Base-by-base conservation (phyloP, 495 filamentous ascomycete species). In the Talaromyces stipitatus region DNA sequence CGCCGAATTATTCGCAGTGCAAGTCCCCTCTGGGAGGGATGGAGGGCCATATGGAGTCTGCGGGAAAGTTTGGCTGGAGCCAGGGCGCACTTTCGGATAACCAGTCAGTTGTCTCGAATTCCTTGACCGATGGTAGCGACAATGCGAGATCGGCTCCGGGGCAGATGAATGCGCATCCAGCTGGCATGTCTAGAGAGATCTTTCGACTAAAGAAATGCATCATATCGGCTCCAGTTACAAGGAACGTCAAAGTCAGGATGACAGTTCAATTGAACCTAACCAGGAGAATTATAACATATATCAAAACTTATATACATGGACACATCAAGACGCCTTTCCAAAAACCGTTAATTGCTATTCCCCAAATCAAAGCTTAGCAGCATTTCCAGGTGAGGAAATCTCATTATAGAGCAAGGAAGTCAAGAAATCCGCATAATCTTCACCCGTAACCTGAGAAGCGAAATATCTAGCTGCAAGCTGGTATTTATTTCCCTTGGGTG, bases 361-460 rank as follows among this genome's bases (percentile, higher is more conserved):
- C 23, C 9, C 20, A 48, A 26, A 24, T 81, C 76, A 96, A 70
- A 96, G 74, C 76, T 95, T 97, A 16, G 90, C 83, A 59, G 89
- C 90, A 43, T 84, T 78, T 58, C 91, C 90, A 43, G 90, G 81
- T 46, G 84, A 85, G 11, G 91, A 95, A 65, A 98, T 97, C 82
- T 97, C 94, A 54, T 97, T 90, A 66, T 98, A 98, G 46, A 98
- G 76, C 66, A 98, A 71, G 41, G 58, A 41, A 30, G 94, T 98
- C 80, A 98, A 73, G 77, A 98, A 98, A 69, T 98, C 95, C 5
- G 91, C 91, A 73, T 96, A 96, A 60, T 96, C 90, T 77, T 98
- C 95, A 24, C 94, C 94, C 5, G 92, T 97, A 20, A 97, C 87
- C 82, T 98, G 94, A 38, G 81, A 78, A 12, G 88, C 83, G 64